A percentile compares a stretch with the other conserved stretches of the same genome.
Conservation (phyloP, 805 yeast species). For the Scheffersomyces amazonensis region DNA sequence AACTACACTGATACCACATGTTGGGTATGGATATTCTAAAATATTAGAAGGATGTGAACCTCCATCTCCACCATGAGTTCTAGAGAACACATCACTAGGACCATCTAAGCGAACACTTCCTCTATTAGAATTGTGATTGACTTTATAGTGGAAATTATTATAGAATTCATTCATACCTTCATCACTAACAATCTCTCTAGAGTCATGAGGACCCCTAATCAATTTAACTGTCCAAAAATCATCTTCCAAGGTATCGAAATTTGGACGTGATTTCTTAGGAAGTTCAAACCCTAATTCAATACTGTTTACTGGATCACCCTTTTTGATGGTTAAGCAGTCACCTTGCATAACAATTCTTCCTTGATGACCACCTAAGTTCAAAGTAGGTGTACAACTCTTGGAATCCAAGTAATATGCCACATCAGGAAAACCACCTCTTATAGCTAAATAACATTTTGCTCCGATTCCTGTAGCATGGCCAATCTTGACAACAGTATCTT, state of each 20-base stretch:
- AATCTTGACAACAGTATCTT: constrained; percentile 72
- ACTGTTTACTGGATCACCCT: constrained; percentile 56
- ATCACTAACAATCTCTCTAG: constrained; percentile 86
- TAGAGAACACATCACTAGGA: constrained; percentile 96
- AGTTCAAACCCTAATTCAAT: constrained; percentile 74
- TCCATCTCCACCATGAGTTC: constrained; percentile 95
- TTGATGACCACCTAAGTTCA: constrained; percentile 89
- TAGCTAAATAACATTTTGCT: constrained; percentile 75
- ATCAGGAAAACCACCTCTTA: constrained; percentile 83
- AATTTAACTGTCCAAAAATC: constrained; percentile 84
- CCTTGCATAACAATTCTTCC: constrained; percentile 91
- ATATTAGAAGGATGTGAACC: constrained; percentile 98
- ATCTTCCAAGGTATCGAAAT: constrained; percentile 52
- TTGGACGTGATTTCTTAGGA: constrained; percentile 47
- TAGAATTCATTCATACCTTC: constrained; percentile 79
- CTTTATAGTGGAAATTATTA: constrained; percentile 71
- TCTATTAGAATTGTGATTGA: constrained; percentile 94
- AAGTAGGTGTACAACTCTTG: constrained; percentile 93
- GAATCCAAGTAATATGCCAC: constrained; percentile 93
- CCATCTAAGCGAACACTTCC: constrained; percentile 94
- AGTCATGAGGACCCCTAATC: constrained; percentile 96
- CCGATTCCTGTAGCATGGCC: constrained; percentile 84
- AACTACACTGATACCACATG: constrained; percentile 95
- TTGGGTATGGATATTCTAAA: constrained; percentile 93
- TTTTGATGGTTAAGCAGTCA: constrained; percentile 85